Percentiles rank a stretch among this genome's conserved stretches.
These are phyloP conservation scores for Starmera caribaea DNA, from an alignment of 805 yeast species.

Conservation along the genomic window DNA sequence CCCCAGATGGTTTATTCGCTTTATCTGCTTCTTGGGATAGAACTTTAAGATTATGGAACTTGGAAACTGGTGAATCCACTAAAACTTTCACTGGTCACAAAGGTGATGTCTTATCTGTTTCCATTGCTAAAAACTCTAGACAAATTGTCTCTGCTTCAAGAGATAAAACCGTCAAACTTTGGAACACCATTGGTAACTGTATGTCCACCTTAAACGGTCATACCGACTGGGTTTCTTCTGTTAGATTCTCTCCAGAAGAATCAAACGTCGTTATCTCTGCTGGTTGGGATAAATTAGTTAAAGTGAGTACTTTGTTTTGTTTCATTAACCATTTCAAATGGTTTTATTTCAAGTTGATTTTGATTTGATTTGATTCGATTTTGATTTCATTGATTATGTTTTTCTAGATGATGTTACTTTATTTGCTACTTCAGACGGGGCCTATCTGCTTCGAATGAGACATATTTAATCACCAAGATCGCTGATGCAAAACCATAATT, in stretches of 20 bases:
- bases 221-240: slow-evolving; percentile 98
- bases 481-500: slow-evolving; percentile 49
- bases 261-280: slow-evolving; percentile 86
- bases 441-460: slow-evolving; percentile 77
- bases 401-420: slow-evolving; percentile 64
- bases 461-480: slow-evolving; percentile 96
- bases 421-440: slow-evolving; percentile 99
- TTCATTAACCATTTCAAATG: background rate
- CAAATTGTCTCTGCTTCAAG: slow-evolving; percentile 98
- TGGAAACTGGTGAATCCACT: slow-evolving; percentile 87
- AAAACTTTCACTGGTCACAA: slow-evolving; percentile 97
- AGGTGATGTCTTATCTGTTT: slow-evolving; percentile 94
- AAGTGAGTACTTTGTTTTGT: slow-evolving; percentile 59
- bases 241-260: slow-evolving; percentile 88
- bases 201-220: slow-evolving; percentile 90
- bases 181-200: slow-evolving; percentile 99
- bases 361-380: no score
- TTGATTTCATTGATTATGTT: slow-evolving; percentile 1
- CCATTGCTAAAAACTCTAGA: slow-evolving; percentile 93
- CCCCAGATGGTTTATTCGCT: slow-evolving; percentile 97
- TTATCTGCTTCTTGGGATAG: slow-evolving; percentile 99
- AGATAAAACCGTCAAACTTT: slow-evolving; percentile 97
- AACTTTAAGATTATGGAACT: slow-evolving; percentile 98
- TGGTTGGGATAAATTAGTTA: slow-evolving; percentile 97
- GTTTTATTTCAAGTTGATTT: background rate